Base-by-base conservation (phyloP, 352 stramenopile species). In the Aphanomyces astaci region DNA sequence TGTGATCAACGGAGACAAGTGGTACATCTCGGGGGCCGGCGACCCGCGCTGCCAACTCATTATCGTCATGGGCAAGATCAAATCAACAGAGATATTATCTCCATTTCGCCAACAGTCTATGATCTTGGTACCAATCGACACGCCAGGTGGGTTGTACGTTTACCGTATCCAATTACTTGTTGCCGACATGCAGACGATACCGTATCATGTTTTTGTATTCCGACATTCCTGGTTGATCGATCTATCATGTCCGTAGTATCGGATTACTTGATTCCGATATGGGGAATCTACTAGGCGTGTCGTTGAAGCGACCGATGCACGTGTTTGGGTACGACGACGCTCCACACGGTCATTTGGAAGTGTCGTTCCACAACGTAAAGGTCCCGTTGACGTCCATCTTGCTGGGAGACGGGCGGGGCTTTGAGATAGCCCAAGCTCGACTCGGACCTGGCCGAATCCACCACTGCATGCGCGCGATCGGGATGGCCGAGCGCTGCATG, bases 291-390 rank as follows among this genome's bases (percentile, higher is more conserved):
- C 7, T 65, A 51, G 45, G 64, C 32, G 76, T 79, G 13, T 66
- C 74, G 36, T 48, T 81, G 25, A 52, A 76, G 30, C 81, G 83
- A 9, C 81, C 87, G 25, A 90, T 95, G 79, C 67, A 81, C 25
- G 95, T 99, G 2, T 98, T 98, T 79, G 96, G 96, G 53, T 98
- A 98, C 71, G 94, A 98, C 66, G 96, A 99, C 75, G 96, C 96
- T 27, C 96, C 95, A 0, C 85, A 95, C 69, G 89, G 88, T 30
- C 90, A 97, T 73, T 81, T 85, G 0, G 83, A 97, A 75, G 81
- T 97, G 19, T 63, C 68, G 25, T 77, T 97, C 5, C 63, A 79
- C 19, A 77, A 79, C 60, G 76, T 94, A 22, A 45, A 66, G 63
- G 39, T 78, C 66, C 48, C 55, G 1, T 66, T 79, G 28, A 25